These are phyloP conservation scores for Labyrinthula sp. DNA, from an alignment of 352 stramenopile genomes.

Conservation along the genomic window DNA sequence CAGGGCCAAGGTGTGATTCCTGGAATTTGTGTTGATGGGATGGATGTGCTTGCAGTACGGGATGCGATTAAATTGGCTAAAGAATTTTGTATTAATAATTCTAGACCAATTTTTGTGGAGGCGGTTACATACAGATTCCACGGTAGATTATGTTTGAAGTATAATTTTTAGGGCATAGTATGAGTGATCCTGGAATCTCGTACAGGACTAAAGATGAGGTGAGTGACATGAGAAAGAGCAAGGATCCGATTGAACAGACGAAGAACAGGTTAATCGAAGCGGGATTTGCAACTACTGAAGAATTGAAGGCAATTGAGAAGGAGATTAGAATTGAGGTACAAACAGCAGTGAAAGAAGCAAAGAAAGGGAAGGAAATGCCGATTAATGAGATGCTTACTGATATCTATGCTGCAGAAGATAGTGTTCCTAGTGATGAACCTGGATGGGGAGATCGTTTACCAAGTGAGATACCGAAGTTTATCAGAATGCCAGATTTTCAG, in stretches of 20 bases:
- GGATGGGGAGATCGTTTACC: conserved; percentile 46
- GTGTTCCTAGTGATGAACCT: conserved; percentile 28
- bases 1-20: conserved; percentile 97
- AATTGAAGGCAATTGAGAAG: conserved; percentile 98
- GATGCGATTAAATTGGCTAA: conserved; percentile 90
- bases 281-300: conserved; percentile 70
- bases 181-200: conserved; percentile 97
- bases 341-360: conserved; percentile 57
- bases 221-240: conserved; percentile 83
- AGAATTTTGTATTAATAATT: conserved; percentile 76
- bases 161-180: conserved; percentile 94
- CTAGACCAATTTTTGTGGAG: conserved; percentile 97
- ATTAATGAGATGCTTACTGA: conserved; percentile 67
- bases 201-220: conserved; percentile 99
- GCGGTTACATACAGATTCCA: conserved; percentile 99
- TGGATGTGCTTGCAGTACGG: conserved; percentile 87
- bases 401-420: conserved; percentile 42
- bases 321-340: conserved; percentile 89
- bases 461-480: conserved; percentile 74
- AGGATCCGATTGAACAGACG: conserved; percentile 92
- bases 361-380: conserved; percentile 45
- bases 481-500: conserved; percentile 81
- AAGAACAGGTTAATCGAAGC: conserved; percentile 81
- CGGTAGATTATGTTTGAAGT: conserved; percentile 98
- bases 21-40: conserved; percentile 94